phyloP scores from a whole-genome alignment of 352 stramenopile genomes.

The Aphanomyces stellatus region DNA sequence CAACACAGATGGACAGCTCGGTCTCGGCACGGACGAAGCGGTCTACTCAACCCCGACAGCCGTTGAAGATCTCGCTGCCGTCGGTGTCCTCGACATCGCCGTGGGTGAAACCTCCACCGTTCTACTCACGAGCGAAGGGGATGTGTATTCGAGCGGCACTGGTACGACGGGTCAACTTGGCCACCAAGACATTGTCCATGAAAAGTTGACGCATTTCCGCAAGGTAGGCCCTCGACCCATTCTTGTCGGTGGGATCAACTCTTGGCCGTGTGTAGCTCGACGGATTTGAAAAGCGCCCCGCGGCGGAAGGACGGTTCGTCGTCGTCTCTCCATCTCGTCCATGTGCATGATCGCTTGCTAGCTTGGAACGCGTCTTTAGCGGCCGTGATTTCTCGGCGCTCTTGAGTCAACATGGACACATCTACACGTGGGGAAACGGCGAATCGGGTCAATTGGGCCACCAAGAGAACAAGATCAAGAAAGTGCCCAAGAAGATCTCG shows the following conservation, averaged over 20 bases:
- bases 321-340: not conserved
- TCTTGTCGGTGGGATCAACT: not conserved
- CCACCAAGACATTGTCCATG: constrained; percentile 67
- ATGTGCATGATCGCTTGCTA: constrained; percentile 14
- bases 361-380: constrained; percentile 45
- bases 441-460: constrained; percentile 68
- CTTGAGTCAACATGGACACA: constrained; percentile 48
- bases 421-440: constrained; percentile 75
- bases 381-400: constrained; percentile 53
- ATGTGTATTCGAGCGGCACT: constrained; percentile 67
- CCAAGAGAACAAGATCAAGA: constrained; percentile 83
- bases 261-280: not conserved
- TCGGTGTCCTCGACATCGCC: constrained; percentile 56
- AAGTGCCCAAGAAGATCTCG: constrained; percentile 78
- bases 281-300: constrained; percentile 55
- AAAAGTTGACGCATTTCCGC: constrained; percentile 70
- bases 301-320: constrained; percentile 52
- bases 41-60: constrained; percentile 48
- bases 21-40: constrained; percentile 40
- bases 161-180: constrained; percentile 51
- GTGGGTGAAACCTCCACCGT: constrained; percentile 53
- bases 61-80: constrained; percentile 47
- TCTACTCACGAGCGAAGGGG: constrained; percentile 55
- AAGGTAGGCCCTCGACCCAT: constrained; percentile 28
- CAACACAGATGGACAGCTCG: constrained; percentile 75